A percentile compares a stretch with the other conserved stretches of the same genome.
Conservation (phyloP, 2,329 filamentous ascomycete genomes). For the Aurifilum marmelostoma region DNA sequence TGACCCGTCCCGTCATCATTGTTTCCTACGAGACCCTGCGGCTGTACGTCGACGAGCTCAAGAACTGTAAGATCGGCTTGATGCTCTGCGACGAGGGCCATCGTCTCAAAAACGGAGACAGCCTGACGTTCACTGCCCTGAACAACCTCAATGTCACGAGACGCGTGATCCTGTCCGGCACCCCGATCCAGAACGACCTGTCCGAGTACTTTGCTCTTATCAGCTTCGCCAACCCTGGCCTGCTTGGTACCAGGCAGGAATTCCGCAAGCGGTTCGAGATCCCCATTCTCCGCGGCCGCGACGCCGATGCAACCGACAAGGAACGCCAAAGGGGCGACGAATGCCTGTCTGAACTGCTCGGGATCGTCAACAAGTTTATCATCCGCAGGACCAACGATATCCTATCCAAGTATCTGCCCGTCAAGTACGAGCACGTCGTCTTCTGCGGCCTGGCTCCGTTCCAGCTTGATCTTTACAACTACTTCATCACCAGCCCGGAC, state of each 20-base stretch:
- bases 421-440: constrained; percentile 99
- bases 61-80: constrained; percentile 85
- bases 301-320: constrained; percentile 83
- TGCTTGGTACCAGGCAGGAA: constrained; percentile 85
- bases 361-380: constrained; percentile 95
- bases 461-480: constrained; percentile 91
- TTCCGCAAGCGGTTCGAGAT: constrained; percentile 95
- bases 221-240: constrained; percentile 92
- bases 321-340: constrained; percentile 84
- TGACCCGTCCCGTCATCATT: constrained; percentile 92
- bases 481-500: constrained; percentile 94
- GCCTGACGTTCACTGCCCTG: constrained; percentile 88
- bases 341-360: constrained; percentile 77
- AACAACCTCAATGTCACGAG: constrained; percentile 89
- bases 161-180: constrained; percentile 93
- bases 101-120: constrained; percentile 94
- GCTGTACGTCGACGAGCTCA: constrained; percentile 87
- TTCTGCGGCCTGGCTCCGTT: constrained; percentile 96
- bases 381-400: constrained; percentile 98
- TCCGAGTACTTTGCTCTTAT: constrained; percentile 96
- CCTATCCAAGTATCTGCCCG: constrained; percentile 91
- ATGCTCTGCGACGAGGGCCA: constrained; percentile 97
- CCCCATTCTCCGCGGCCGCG: constrained; percentile 87
- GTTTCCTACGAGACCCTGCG: constrained; percentile 97
- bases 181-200: constrained; percentile 97